These are phyloP conservation scores for Dioscorea dumetorum DNA, from an alignment of 106 monocot genomes.

Conservation along the genomic window DNA sequence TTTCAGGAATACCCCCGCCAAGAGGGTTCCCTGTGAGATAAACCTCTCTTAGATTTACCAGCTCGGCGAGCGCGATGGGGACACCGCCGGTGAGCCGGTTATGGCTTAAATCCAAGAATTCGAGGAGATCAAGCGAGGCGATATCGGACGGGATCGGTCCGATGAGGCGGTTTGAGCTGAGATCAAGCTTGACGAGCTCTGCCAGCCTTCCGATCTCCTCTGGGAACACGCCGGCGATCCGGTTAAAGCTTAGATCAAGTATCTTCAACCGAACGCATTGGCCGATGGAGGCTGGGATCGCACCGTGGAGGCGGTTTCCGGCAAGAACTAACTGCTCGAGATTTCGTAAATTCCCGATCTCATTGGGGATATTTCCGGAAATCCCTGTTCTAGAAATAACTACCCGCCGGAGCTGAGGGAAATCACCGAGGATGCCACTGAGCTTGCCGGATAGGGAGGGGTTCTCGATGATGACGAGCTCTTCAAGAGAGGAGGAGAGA, in stretches of 20 bases:
- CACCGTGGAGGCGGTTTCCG: slow-evolving; percentile 37
- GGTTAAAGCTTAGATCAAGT: slow-evolving; percentile 59
- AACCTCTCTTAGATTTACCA: slow-evolving; percentile 42
- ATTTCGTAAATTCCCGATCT: slow-evolving; percentile 21
- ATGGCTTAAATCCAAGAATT: slow-evolving; percentile 54
- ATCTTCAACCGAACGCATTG: slow-evolving; percentile 17
- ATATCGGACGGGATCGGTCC: slow-evolving; percentile 39
- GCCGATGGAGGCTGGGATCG: slow-evolving; percentile 24
- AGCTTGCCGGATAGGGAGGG: slow-evolving; percentile 50
- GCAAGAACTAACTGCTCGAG: slow-evolving; percentile 50
- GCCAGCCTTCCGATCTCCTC: slow-evolving; percentile 30
- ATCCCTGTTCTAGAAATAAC: slow-evolving; percentile 33
- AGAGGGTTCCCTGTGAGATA: slow-evolving; percentile 56
- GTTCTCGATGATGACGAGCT: slow-evolving; percentile 61
- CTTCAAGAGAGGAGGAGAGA: slow-evolving; percentile 36
- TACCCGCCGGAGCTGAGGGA: slow-evolving; percentile 34
- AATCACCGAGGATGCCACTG: slow-evolving; percentile 17
- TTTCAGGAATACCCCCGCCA: slow-evolving; percentile 53
- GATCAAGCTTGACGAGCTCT: slow-evolving; percentile 50
- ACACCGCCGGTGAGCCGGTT: slow-evolving; percentile 60
- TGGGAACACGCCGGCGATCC: slow-evolving; percentile 27
- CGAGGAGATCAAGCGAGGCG: slow-evolving; percentile 20
- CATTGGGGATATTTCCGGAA: slow-evolving; percentile 36
- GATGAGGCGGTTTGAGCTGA: slow-evolving; percentile 41
- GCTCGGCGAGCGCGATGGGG: slow-evolving; percentile 30